Conservation (phyloP, 2,329 filamentous ascomycete genomes). For the Helotiales sp. region DNA sequence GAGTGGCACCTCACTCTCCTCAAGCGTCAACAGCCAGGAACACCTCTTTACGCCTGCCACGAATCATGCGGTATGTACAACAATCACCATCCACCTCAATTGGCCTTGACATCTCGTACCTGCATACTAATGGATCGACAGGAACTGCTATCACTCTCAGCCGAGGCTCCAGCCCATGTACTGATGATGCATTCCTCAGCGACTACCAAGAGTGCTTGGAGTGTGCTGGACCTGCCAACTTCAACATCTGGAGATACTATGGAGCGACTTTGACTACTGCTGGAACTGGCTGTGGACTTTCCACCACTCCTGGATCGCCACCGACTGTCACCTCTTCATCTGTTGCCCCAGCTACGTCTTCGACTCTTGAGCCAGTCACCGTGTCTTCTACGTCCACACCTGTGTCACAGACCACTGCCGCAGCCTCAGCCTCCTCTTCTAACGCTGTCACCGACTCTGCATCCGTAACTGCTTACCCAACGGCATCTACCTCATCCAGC, state of each 20-base stretch:
- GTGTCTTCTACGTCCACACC: not conserved
- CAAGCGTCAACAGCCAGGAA: slow-evolving; percentile 31
- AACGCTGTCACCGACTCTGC: not conserved
- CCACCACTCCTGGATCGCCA: slow-evolving; percentile 10
- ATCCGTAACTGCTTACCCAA: not conserved
- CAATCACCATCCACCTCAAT: not conserved
- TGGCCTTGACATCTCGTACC: not conserved
- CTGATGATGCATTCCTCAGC: slow-evolving; percentile 24
- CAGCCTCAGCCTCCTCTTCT: not conserved
- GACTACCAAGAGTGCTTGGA: slow-evolving; percentile 31
- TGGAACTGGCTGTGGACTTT: slow-evolving; percentile 24
- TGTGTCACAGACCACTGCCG: not conserved
- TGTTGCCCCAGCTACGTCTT: not conserved
- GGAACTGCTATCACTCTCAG: slow-evolving; percentile 23
- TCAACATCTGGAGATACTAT: slow-evolving; percentile 34
- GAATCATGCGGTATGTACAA: slow-evolving; percentile 26
- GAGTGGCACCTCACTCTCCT: slow-evolving; percentile 23
- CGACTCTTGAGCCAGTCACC: not conserved
- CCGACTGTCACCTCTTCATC: not conserved
- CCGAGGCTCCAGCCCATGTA: slow-evolving; percentile 21
- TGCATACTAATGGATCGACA: not conserved
- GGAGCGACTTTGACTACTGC: slow-evolving; percentile 24
- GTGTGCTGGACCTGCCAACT: slow-evolving; percentile 32
- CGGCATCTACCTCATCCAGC: not conserved
- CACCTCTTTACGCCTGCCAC: slow-evolving; percentile 27